Evolutionary conservation across 1,139 yeast species (phyloP).

Genomic region (Taphrina flavorubra): DNA sequence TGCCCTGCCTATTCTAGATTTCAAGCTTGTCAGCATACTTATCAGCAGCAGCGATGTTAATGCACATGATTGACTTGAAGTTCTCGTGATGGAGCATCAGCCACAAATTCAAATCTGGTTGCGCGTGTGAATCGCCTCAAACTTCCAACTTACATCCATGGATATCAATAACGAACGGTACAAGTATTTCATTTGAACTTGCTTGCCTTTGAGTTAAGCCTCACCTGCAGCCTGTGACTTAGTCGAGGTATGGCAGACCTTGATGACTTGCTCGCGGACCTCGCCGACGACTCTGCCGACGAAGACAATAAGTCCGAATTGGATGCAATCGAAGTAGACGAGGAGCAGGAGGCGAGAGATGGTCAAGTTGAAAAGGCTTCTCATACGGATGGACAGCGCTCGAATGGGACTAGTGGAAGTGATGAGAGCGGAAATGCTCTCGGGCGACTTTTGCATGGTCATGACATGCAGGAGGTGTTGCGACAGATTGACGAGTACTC

Average conservation of each 20-base stretch:
- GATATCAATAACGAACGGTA: background rate
- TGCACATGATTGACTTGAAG: no score
- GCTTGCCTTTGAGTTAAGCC: no score
- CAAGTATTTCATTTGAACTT: background rate
- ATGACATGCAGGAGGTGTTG: conserved; percentile 37
- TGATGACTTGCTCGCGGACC: conserved; percentile 54
- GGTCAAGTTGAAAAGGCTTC: background rate
- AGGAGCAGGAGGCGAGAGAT: conserved; percentile 21
- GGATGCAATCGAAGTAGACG: conserved; percentile 11
- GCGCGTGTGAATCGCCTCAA: background rate
- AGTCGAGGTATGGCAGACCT: conserved; percentile 50
- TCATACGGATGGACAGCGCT: background rate
- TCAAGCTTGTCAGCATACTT: no score
- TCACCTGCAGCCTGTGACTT: no score
- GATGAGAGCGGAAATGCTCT: conserved; percentile 47
- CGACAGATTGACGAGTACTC: conserved; percentile 47
- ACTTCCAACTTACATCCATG: no score
- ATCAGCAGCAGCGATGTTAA: no score
- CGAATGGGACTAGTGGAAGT: background rate
- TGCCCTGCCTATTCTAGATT: no score
- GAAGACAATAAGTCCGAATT: conserved; percentile 18
- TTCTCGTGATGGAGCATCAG: background rate
- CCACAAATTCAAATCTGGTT: conserved; percentile 9
- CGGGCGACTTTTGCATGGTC: conserved; percentile 48
- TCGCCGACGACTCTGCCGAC: conserved; percentile 46